Percentiles rank a stretch among this genome's conserved stretches.
These are phyloP conservation scores for Oryza glaberrima DNA, from an alignment of 176 grass and related monocot species.

Conservation along the genomic window DNA sequence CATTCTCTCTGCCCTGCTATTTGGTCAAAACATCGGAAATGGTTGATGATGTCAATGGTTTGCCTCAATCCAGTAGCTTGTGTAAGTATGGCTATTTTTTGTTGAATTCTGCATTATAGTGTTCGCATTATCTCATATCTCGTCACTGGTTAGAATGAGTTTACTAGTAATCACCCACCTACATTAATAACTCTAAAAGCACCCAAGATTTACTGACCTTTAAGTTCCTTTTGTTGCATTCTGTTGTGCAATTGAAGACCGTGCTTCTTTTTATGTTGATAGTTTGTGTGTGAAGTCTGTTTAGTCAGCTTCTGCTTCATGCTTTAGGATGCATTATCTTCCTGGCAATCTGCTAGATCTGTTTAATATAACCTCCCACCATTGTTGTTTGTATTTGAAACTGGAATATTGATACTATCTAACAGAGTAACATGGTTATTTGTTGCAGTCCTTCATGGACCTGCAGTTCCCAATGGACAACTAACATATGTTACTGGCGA, in stretches of 20 bases:
- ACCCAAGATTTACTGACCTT: neutral
- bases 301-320: neutral
- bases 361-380: neutral
- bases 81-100: conserved; percentile 45
- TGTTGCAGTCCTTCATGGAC: conserved; percentile 90
- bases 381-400: neutral
- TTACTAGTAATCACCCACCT: neutral
- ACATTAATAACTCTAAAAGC: neutral
- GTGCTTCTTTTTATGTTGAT: neutral
- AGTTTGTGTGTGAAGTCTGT: neutral
- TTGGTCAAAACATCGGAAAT: conserved; percentile 80
- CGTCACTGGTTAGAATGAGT: neutral
- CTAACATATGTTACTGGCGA: conserved; percentile 90
- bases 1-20: conserved; percentile 79
- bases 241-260: neutral
- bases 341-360: neutral
- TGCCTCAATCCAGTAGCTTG: conserved; percentile 76
- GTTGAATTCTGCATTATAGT: conserved; percentile 1
- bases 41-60: conserved; percentile 85
- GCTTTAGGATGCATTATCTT: neutral
- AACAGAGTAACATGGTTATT: conserved; percentile 13
- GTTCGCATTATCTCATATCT: neutral
- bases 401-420: neutral
- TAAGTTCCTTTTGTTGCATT: neutral
- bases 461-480: conserved; percentile 95